phyloP scores from a whole-genome alignment of 352 stramenopile species.

The Pythium phragmitis region DNA sequence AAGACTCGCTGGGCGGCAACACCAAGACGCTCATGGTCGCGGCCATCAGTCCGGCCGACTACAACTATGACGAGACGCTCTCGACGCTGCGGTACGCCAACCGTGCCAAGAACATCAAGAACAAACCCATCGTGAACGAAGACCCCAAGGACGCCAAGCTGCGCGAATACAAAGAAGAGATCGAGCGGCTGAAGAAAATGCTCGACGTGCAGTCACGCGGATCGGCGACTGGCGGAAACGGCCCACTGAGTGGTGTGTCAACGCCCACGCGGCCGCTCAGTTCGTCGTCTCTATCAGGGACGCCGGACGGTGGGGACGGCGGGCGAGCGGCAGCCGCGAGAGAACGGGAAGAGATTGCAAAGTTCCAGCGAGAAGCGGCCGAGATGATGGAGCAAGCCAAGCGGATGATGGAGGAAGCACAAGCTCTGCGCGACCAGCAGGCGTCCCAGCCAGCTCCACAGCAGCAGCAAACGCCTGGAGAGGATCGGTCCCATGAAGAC shows the following conservation, averaged over 20 bases:
- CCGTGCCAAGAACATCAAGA: slow-evolving; percentile 94
- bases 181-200: slow-evolving; percentile 84
- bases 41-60: slow-evolving; percentile 92
- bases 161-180: slow-evolving; percentile 89
- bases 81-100: slow-evolving; percentile 94
- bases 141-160: slow-evolving; percentile 93
- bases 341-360: slow-evolving; percentile 65
- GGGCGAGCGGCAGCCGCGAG: slow-evolving; percentile 25
- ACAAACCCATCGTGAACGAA: slow-evolving; percentile 95
- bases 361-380: slow-evolving; percentile 59
- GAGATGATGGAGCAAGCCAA: slow-evolving; percentile 71
- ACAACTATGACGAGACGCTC: slow-evolving; percentile 95
- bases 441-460: slow-evolving; percentile 18
- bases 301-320: neutral
- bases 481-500: neutral
- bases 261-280: slow-evolving; percentile 35
- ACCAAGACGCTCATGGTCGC: slow-evolving; percentile 96
- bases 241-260: slow-evolving; percentile 39
- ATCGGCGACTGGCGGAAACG: slow-evolving; percentile 13
- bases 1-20: slow-evolving; percentile 95
- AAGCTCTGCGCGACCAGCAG: slow-evolving; percentile 34
- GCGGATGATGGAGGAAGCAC: slow-evolving; percentile 76
- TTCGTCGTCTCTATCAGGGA: neutral
- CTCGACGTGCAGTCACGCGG: slow-evolving; percentile 64
- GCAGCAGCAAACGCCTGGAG: slow-evolving; percentile 26